A percentile compares a stretch with the other conserved stretches of the same genome.
Conservation (phyloP, 495 filamentous ascomycete genomes). For the Darksidea phi region DNA sequence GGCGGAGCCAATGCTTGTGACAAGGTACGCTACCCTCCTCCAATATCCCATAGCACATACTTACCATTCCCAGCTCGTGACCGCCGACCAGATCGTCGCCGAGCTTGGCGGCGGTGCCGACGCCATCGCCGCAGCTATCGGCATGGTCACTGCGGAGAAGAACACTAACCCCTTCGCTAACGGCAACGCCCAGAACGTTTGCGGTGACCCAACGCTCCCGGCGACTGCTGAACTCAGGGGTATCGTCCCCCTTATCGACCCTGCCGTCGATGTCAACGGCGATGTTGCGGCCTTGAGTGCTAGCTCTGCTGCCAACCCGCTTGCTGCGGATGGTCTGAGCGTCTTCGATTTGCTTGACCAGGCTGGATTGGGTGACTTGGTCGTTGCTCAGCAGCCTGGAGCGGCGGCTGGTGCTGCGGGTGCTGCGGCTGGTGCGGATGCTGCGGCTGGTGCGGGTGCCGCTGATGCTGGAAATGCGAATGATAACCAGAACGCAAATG, state of each 20-base stretch:
- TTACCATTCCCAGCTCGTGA: conserved; percentile 47
- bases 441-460: conserved; percentile 10
- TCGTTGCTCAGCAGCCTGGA: conserved; percentile 15
- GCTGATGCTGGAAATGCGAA: conserved; percentile 15
- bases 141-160: conserved; percentile 63
- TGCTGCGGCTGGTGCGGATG: conserved; percentile 36
- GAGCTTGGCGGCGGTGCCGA: conserved; percentile 52
- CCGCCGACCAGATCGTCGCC: conserved; percentile 59
- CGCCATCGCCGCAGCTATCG: conserved; percentile 57
- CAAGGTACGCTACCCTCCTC: conserved; percentile 44
- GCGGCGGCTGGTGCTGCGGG: too few species aligned
- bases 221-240: conserved; percentile 57
- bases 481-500: conserved; percentile 1
- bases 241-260: conserved; percentile 61
- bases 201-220: conserved; percentile 56
- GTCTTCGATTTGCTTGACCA: conserved; percentile 55
- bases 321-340: conserved; percentile 54
- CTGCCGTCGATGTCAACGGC: conserved; percentile 53
- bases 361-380: conserved; percentile 59
- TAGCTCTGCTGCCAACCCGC: conserved; percentile 49
- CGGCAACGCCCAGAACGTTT: conserved; percentile 53
- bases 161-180: conserved; percentile 65
- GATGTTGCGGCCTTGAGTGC: conserved; percentile 56
- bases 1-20: conserved; percentile 58
- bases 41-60: background rate